A percentile compares a stretch with the other conserved stretches of the same genome.
Evolutionary conservation across 2,329 filamentous ascomycete species (phyloP).

Genomic region (Exophiala sp.): DNA sequence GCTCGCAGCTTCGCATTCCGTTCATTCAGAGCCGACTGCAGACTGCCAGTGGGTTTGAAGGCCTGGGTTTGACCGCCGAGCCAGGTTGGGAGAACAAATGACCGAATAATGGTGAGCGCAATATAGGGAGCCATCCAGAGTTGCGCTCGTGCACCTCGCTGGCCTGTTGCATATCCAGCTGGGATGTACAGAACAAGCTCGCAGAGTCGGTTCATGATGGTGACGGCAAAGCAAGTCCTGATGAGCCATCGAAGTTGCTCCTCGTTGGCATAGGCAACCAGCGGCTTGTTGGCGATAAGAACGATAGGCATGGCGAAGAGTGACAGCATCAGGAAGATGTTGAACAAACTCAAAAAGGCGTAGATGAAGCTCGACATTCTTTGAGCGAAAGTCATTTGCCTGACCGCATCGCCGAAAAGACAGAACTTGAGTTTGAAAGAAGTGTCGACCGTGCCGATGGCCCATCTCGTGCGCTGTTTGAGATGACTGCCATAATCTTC

Average conservation of each 20-base stretch:
- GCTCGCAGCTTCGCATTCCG: slow-evolving; percentile 45
- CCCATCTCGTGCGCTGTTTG: slow-evolving; percentile 40
- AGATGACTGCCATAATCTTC: slow-evolving; percentile 37
- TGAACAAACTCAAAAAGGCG: slow-evolving; percentile 54
- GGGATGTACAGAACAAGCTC: slow-evolving; percentile 59
- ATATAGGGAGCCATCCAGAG: slow-evolving; percentile 64
- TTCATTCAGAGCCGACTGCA: slow-evolving; percentile 56
- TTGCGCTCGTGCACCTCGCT: slow-evolving; percentile 55
- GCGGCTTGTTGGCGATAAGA: slow-evolving; percentile 53
- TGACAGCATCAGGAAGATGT: slow-evolving; percentile 53
- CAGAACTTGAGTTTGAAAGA: slow-evolving; percentile 60
- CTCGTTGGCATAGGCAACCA: slow-evolving; percentile 55
- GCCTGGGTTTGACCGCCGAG: slow-evolving; percentile 57
- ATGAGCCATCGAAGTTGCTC: slow-evolving; percentile 59
- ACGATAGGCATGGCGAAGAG: slow-evolving; percentile 60
- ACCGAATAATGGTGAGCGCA: slow-evolving; percentile 55
- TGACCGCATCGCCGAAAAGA: slow-evolving; percentile 52
- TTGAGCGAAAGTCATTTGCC: slow-evolving; percentile 54
- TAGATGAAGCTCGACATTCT: slow-evolving; percentile 60
- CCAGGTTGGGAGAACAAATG: slow-evolving; percentile 58
- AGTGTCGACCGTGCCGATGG: slow-evolving; percentile 53
- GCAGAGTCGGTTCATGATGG: slow-evolving; percentile 52
- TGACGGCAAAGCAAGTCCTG: slow-evolving; percentile 52
- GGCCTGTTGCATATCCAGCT: slow-evolving; percentile 57
- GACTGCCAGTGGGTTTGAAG: slow-evolving; percentile 60